Percentiles rank a stretch among this genome's conserved stretches.
These are phyloP conservation scores for Filobasidium wieringae DNA, from an alignment of 768 basidiomycete species.

Conservation along the genomic window DNA sequence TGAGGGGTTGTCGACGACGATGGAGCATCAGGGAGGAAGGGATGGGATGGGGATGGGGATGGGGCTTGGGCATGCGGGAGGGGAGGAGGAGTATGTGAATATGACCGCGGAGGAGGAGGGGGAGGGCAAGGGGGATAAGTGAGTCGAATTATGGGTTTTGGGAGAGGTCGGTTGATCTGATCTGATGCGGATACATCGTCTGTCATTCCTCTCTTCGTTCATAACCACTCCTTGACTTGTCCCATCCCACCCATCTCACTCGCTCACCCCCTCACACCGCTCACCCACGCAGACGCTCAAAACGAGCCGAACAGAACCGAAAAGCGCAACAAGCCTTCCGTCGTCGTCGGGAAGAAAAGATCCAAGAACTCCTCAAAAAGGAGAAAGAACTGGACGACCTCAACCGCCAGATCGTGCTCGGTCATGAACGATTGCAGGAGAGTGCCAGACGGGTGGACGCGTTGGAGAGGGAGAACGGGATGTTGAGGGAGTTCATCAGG, in stretches of 20 bases:
- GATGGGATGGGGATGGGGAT: background rate
- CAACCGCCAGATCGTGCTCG: background rate
- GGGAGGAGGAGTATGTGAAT: background rate
- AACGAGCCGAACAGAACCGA: conserved; percentile 86
- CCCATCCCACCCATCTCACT: too few relatives aligned
- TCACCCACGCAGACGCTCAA: conserved; percentile 39
- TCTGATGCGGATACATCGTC: too few relatives aligned
- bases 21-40: background rate
- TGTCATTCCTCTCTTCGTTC: too few relatives aligned
- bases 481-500: background rate
- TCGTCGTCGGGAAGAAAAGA: conserved; percentile 58
- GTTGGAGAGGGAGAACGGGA: background rate
- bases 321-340: conserved; percentile 87
- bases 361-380: conserved; percentile 25
- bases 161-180: too few relatives aligned
- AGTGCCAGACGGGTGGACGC: background rate
- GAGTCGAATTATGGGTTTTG: too few relatives aligned
- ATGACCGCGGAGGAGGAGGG: background rate
- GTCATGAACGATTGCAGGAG: background rate
- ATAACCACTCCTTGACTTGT: too few relatives aligned
- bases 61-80: background rate
- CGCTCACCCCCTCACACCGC: too few relatives aligned
- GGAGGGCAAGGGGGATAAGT: background rate
- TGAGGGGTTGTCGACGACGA: too few relatives aligned
- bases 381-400: background rate